These are phyloP conservation scores for Pholiota adiposa DNA, from an alignment of 1,284 basidiomycete genomes.

Conservation along the genomic window DNA sequence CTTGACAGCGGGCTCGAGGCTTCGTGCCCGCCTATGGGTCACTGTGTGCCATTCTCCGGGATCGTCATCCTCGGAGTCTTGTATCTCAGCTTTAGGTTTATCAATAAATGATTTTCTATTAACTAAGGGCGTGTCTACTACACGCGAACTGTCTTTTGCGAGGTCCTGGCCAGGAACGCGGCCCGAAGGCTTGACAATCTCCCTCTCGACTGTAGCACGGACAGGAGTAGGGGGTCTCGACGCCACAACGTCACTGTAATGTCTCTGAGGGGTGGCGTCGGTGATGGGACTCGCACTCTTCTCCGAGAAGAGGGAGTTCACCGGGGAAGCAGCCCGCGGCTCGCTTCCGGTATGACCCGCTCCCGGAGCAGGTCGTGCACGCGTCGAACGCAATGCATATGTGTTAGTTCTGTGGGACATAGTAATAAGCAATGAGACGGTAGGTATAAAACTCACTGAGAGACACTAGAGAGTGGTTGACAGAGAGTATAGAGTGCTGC, in stretches of 20 bases:
- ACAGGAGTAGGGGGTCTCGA: slow-evolving; percentile 15
- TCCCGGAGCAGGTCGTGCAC: background rate
- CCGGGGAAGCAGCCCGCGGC: background rate
- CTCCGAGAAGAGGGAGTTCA: background rate
- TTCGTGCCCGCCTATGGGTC: background rate
- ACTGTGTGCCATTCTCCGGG: background rate
- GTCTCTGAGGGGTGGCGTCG: background rate
- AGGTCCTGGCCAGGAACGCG: background rate
- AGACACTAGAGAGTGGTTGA: background rate
- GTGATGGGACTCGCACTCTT: background rate
- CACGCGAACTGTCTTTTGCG: background rate
- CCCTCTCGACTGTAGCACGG: background rate
- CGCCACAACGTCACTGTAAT: slow-evolving; percentile 13
- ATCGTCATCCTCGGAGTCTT: background rate
- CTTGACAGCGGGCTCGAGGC: background rate
- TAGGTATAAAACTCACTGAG: background rate
- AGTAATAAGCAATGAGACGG: background rate
- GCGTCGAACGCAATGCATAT: background rate
- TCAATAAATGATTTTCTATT: background rate
- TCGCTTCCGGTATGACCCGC: background rate
- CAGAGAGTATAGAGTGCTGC: background rate
- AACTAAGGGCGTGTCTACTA: background rate
- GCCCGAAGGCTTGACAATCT: background rate
- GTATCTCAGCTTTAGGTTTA: background rate
- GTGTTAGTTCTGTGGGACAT: background rate